These are phyloP conservation scores for Litsea cubeba DNA, from an alignment of 164 flowering plant genomes.

Conservation along the genomic window DNA sequence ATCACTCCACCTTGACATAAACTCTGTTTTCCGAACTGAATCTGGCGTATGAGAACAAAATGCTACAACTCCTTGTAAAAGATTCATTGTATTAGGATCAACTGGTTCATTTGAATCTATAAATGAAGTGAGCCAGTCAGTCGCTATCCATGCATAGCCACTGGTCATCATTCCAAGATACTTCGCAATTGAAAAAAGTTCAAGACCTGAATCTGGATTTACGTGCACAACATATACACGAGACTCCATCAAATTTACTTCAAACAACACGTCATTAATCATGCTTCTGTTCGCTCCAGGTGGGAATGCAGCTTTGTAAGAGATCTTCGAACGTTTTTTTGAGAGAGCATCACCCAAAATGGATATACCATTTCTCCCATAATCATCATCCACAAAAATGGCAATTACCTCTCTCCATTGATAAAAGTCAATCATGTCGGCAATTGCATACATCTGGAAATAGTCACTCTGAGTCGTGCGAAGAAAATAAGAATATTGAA, in stretches of 20 bases:
- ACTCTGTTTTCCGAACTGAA: constrained; percentile 39
- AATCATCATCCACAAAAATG: constrained; percentile 81
- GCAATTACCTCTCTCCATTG: constrained; percentile 87
- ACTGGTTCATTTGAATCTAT: constrained; percentile 50
- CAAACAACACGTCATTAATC: constrained; percentile 44
- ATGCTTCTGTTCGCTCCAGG: constrained; percentile 39
- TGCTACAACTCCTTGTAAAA: constrained; percentile 76
- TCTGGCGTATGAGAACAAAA: constrained; percentile 76
- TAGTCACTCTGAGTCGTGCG: constrained; percentile 74
- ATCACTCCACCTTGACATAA: constrained; percentile 47
- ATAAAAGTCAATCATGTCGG: constrained; percentile 54
- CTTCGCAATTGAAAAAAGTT: constrained; percentile 57
- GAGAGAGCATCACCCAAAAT: constrained; percentile 74
- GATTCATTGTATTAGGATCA: constrained; percentile 33
- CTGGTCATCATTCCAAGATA: constrained; percentile 52
- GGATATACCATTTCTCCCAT: constrained; percentile 74
- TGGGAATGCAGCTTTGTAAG: constrained; percentile 66
- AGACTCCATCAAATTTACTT: constrained; percentile 75
- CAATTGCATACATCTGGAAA: constrained; percentile 77
- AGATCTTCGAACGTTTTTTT: constrained; percentile 61
- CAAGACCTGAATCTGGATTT: constrained; percentile 69
- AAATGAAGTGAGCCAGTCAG: constrained; percentile 86
- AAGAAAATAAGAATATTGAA: constrained; percentile 72
- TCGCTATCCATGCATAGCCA: constrained; percentile 90
- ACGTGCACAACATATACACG: constrained; percentile 79